phyloP scores from a whole-genome alignment of 139 green algal genomes.

The Coelastrella sp. region DNA sequence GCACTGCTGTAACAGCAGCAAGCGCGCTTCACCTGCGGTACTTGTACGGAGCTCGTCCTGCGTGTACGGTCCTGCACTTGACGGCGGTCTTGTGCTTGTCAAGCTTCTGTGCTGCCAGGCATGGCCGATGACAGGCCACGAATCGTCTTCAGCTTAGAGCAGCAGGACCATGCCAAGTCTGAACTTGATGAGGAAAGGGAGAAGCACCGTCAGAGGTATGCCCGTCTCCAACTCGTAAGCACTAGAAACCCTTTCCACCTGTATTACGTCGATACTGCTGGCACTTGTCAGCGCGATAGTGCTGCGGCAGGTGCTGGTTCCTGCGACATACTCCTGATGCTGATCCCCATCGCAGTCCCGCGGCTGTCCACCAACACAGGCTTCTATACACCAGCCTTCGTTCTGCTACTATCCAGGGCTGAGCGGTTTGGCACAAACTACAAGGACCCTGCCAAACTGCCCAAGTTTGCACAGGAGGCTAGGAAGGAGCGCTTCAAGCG shows the following conservation, averaged over 20 bases:
- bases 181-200: conserved; percentile 68
- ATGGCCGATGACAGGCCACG: background rate
- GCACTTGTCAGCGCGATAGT: background rate
- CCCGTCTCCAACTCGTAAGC: too few relatives aligned
- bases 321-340: background rate
- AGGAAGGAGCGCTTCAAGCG: conserved; percentile 54
- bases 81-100: too few relatives aligned
- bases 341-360: too few relatives aligned
- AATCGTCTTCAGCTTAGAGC: conserved; percentile 55
- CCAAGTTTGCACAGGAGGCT: conserved; percentile 62
- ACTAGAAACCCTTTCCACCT: too few relatives aligned
- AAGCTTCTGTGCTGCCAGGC: background rate
- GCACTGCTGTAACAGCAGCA: too few relatives aligned
- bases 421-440: conserved; percentile 74
- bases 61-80: too few relatives aligned
- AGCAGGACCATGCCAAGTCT: conserved; percentile 39
- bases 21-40: too few relatives aligned
- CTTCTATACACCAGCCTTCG: background rate
- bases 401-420: conserved; percentile 58
- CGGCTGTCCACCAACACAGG: background rate
- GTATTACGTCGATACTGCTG: background rate
- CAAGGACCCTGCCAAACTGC: conserved; percentile 59
- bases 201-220: conserved; percentile 65
- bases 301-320: background rate
- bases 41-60: too few relatives aligned